Conservation (phyloP, 306 rosid species). For the Psophocarpus tetragonolobus region DNA sequence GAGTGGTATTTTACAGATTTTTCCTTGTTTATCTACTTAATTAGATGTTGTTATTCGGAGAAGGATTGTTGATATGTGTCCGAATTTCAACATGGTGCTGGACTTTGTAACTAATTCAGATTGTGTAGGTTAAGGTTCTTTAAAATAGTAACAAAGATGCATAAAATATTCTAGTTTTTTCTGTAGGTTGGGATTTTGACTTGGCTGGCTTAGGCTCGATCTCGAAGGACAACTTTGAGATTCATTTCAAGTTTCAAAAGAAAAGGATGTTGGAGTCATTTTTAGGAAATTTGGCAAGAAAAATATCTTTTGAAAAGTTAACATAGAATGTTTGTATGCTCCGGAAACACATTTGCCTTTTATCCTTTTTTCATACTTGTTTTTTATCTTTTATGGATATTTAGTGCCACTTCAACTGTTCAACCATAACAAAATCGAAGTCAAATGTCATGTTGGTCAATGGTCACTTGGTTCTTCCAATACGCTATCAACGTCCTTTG, state of each 20-base stretch:
- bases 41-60: not conserved
- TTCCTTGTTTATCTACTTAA: not conserved
- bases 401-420: not conserved
- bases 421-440: not conserved
- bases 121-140: not conserved
- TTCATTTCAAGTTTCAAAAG: not conserved
- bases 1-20: not conserved
- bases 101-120: not conserved
- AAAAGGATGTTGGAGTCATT: not conserved
- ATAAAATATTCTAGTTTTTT: not conserved
- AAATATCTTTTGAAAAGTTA: not conserved
- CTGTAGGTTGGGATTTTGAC: not conserved
- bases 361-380: not conserved
- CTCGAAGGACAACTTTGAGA: not conserved
- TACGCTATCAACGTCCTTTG: not conserved
- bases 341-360: not conserved
- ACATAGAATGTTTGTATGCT: not conserved
- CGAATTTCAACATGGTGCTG: not conserved
- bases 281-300: constrained; percentile 12
- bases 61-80: not conserved
- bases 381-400: not conserved
- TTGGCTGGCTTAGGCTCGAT: not conserved
- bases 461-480: not conserved
- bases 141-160: not conserved
- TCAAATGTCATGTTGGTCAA: not conserved